Base-by-base conservation (phyloP, 2,329 filamentous ascomycete species). In the Nannizziopsis barbatae region DNA sequence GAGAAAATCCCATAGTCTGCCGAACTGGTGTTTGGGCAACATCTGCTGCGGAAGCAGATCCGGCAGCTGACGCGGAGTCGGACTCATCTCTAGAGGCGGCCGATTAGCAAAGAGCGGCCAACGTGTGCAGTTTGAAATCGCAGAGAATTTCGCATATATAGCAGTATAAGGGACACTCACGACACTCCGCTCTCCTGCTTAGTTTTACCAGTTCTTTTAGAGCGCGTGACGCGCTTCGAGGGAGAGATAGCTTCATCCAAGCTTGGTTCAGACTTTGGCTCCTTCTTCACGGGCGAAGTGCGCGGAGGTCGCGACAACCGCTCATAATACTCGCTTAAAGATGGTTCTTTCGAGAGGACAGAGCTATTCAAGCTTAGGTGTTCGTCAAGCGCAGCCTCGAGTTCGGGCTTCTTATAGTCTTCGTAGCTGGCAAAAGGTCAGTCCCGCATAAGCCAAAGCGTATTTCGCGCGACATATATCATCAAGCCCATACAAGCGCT, bases 291-390 rank as follows among this genome's bases (percentile, higher is more conserved):
- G 5, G 74, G 74, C 42, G 75, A 75, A 39, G 51, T 52, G 53
- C 55, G 64, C 53, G 57, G 62, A 40, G 60, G 71, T 65, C 48
- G 63, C 35, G 51, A 53, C 42, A 68, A 48, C 58, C 61, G 65
- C 75, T 75, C 78, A 72, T 86, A 95, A 75, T 87, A 95, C 52
- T 83, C 80, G 52, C 75, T 70, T 62, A 95, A 77, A 48, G 71
- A 73, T 47, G 80, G 68, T 55, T 88, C 78, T 50, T 72, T 71
- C 45, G 75, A 72, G 62, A 85, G 83, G 52, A 73, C 74, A 54
- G 76, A 71, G 57, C 77, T 73, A 69, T 95, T 84, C 53, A 77
- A 73, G 56, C 79, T 74, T 40, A 94, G 77, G 66, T 80, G 81
- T 41, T 81, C 75, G 58, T 93, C 84, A 54, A 94, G 77, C 39